Evolutionary conservation across 768 basidiomycete genomes (phyloP).

Genomic region (Coprinopsis cinerea): DNA sequence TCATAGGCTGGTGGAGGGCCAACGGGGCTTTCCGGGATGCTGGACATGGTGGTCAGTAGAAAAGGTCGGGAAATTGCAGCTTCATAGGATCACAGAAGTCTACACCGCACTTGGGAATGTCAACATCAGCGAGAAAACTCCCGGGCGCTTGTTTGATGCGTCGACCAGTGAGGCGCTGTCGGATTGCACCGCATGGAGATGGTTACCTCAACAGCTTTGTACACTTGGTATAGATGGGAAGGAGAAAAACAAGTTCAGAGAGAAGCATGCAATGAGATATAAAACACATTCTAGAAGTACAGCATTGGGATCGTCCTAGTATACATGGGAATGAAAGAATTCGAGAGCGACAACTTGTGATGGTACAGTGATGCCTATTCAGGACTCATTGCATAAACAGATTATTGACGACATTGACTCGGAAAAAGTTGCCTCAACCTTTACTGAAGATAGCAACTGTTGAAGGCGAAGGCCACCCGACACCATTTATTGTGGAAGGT

Average conservation of each 20-base stretch:
- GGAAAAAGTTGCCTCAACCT: background rate
- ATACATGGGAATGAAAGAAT: no score
- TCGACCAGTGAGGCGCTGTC: no score
- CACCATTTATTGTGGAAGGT: conserved; percentile 9
- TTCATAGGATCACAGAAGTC: no score
- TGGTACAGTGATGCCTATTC: background rate
- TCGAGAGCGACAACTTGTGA: no score
- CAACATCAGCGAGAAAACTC: background rate
- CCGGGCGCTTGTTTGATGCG: background rate
- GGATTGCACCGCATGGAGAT: no score
- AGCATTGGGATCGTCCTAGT: no score
- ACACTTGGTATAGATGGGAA: no score
- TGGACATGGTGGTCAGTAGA: background rate
- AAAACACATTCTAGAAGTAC: no score
- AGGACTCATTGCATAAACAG: background rate
- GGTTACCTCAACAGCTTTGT: no score
- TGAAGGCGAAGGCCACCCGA: conserved; percentile 2
- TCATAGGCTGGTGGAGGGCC: background rate
- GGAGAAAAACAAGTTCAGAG: no score
- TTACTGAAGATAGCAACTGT: conserved; percentile 4
- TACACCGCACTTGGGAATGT: background rate
- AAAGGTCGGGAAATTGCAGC: background rate
- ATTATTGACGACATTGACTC: background rate
- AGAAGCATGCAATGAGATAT: no score
- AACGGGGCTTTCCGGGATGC: background rate